A percentile compares a stretch with the other conserved stretches of the same genome.
These are phyloP conservation scores for Venturiaceae sp. DNA, from an alignment of 2,329 filamentous ascomycete genomes.

Conservation along the genomic window DNA sequence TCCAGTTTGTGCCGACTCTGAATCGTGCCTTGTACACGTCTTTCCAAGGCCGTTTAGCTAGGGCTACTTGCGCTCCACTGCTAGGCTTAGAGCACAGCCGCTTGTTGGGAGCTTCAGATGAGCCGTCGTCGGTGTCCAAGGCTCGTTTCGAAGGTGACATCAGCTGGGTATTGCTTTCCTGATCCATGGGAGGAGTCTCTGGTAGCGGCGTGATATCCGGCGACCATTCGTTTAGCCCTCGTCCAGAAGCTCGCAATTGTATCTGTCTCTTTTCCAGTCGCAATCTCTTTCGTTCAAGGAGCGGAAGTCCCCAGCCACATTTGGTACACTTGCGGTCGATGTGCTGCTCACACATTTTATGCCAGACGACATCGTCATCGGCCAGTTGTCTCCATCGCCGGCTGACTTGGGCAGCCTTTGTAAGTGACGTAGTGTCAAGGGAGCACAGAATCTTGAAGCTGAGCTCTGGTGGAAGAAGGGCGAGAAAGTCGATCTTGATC, in stretches of 20 bases:
- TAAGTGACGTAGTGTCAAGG: conserved; percentile 87
- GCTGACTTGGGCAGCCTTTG: conserved; percentile 92
- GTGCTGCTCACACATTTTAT: conserved; percentile 96
- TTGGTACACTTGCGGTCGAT: conserved; percentile 90
- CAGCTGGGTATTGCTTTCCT: neutral
- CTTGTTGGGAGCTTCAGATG: conserved; percentile 29
- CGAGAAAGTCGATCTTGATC: conserved; percentile 94
- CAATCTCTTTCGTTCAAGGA: conserved; percentile 80
- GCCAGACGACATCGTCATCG: conserved; percentile 98
- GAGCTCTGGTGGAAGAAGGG: conserved; percentile 79
- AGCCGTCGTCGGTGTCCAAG: conserved; percentile 16
- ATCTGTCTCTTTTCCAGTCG: conserved; percentile 65
- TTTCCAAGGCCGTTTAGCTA: conserved; percentile 70
- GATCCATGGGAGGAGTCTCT: conserved; percentile 16
- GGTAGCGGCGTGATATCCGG: conserved; percentile 39
- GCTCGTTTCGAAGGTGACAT: neutral
- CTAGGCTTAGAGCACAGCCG: neutral
- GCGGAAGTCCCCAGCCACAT: conserved; percentile 88
- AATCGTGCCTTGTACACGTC: conserved; percentile 93
- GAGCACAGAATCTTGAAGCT: conserved; percentile 89
- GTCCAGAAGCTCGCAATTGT: conserved; percentile 44
- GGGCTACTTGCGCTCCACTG: neutral
- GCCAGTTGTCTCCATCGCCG: conserved; percentile 77
- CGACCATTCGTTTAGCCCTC: conserved; percentile 45
- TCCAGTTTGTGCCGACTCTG: conserved; percentile 96